Conservation (phyloP, 345 rosid genomes). For the Zanthoxylum bungeanum region DNA sequence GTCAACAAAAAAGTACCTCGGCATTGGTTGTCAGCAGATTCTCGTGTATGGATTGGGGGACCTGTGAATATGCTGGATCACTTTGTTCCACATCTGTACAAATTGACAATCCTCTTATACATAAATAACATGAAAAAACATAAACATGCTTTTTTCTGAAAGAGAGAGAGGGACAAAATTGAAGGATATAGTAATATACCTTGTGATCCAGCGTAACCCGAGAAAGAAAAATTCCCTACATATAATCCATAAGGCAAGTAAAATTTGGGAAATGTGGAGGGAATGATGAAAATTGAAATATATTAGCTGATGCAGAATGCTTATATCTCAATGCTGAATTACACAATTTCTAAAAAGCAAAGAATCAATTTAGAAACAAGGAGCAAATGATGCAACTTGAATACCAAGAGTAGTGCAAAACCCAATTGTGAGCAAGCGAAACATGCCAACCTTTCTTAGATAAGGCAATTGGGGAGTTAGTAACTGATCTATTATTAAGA, state of each 20-base stretch:
- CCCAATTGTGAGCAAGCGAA: background rate
- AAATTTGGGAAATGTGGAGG: constrained; percentile 2
- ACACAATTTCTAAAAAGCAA: background rate
- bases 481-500: constrained; percentile 19
- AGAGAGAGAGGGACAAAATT: background rate
- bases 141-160: background rate
- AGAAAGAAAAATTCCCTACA: constrained; percentile 23
- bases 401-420: background rate
- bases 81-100: constrained; percentile 46
- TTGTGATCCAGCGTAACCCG: constrained; percentile 18
- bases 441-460: constrained; percentile 33
- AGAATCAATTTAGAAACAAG: background rate
- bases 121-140: background rate
- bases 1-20: constrained; percentile 35
- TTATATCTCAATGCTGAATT: background rate
- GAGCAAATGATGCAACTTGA: background rate
- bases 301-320: background rate
- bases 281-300: background rate
- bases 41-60: constrained; percentile 52
- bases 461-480: constrained; percentile 12
- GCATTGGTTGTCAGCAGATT: constrained; percentile 44
- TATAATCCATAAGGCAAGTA: background rate
- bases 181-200: constrained; percentile 12
- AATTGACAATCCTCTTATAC: constrained; percentile 3
- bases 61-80: constrained; percentile 44